Percentiles rank a stretch among this genome's conserved stretches.
These are phyloP conservation scores for Dovyalis caffra DNA, from an alignment of 345 rosid species.

Conservation along the genomic window DNA sequence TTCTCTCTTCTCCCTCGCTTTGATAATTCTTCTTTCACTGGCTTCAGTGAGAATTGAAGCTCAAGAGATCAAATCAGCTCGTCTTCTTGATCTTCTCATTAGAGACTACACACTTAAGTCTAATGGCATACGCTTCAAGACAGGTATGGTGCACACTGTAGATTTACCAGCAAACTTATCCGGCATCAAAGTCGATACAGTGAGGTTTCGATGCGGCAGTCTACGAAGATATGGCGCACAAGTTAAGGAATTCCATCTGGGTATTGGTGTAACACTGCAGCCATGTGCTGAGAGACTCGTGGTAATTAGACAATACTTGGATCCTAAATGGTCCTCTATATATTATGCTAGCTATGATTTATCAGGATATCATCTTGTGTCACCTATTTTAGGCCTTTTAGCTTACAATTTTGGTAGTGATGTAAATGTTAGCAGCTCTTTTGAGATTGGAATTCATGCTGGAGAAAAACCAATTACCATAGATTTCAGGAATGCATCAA, in stretches of 20 bases:
- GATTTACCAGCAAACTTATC: constrained; percentile 72
- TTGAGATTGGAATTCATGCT: constrained; percentile 53
- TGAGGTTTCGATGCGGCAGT: constrained; percentile 84
- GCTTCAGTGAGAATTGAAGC: constrained; percentile 27
- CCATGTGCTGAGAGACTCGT: constrained; percentile 86
- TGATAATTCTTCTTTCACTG: constrained; percentile 25
- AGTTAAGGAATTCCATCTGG: constrained; percentile 65
- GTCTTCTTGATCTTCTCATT: constrained; percentile 65
- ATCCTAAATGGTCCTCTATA: constrained; percentile 65
- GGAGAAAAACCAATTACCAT: constrained; percentile 57
- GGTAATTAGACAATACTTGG: constrained; percentile 70
- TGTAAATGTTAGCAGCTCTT: constrained; percentile 42
- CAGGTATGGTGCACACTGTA: constrained; percentile 56
- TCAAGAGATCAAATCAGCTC: constrained; percentile 53
- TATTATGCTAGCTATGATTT: constrained; percentile 69
- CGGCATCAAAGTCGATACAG: constrained; percentile 59
- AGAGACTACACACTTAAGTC: constrained; percentile 70
- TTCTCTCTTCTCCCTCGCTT: constrained; percentile 24
- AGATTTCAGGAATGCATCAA: constrained; percentile 44
- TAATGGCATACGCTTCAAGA: constrained; percentile 44
- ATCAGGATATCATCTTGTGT: constrained; percentile 71
- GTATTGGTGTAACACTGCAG: constrained; percentile 54
- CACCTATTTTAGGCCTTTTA: constrained; percentile 76
- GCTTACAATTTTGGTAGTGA: constrained; percentile 60
- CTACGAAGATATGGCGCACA: constrained; percentile 79